Conservation (phyloP, 345 rosid species). For the Gossypium turneri region DNA sequence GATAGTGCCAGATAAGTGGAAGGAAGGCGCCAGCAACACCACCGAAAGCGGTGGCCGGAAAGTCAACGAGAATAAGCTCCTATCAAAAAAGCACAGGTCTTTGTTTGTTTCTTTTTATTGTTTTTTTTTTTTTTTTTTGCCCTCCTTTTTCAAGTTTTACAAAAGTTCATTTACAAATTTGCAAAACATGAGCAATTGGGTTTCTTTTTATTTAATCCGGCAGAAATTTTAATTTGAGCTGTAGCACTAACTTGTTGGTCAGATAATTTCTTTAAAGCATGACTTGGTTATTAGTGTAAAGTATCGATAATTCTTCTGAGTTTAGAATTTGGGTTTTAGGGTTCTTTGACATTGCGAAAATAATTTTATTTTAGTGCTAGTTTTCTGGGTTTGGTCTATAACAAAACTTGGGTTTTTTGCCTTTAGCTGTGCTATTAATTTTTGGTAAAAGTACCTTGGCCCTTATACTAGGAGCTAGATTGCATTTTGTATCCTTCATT, state of each 20-base stretch:
- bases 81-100: constrained; percentile 79
- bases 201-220: neutral
- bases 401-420: no score
- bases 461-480: no score
- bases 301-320: neutral
- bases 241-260: neutral
- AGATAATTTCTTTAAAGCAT: neutral
- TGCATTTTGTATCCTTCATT: no score
- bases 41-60: constrained; percentile 93
- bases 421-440: no score
- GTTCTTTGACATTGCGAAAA: neutral
- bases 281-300: neutral
- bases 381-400: neutral
- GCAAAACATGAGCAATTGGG: neutral
- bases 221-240: neutral
- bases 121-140: no score
- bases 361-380: neutral
- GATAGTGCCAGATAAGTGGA: constrained; percentile 98
- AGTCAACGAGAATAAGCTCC: constrained; percentile 96
- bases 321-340: neutral
- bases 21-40: constrained; percentile 96
- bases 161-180: neutral
- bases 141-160: neutral
- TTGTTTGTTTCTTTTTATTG: neutral
- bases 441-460: no score